Evolutionary conservation across 2,329 filamentous ascomycete species (phyloP), one percentile per base, ranked within the genome.

Genomic region (Paraconiothyrium brasiliense): DNA sequence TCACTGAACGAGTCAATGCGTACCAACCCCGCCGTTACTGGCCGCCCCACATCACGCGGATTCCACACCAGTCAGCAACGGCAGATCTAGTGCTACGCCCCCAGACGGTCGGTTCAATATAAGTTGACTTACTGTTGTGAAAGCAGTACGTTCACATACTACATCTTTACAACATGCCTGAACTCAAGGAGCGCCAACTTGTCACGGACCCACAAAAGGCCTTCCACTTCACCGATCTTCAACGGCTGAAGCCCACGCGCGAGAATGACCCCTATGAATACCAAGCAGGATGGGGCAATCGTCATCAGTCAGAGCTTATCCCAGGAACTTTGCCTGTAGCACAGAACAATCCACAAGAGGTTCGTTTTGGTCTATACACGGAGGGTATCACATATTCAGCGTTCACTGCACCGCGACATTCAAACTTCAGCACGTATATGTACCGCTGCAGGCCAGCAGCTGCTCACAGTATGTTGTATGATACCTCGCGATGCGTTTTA

Each of bases 361-460:
- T 76, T 14, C 71, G 79, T 24, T 82, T 82, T 62, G 81, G 81
- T 8, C 71, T 83, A 2, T 83, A 83, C 62, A 79, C 80, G 1
- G 81, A 83, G 63, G 78, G 79, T 20, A 81, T 83, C 63, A 83
- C 80, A 16, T 80, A 79, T 47, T 79, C 77, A 20, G 77, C 80
- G 13, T 83, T 83, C 64, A 77, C 76, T 51, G 80, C 81, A 5
- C 80, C 80, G 7, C 73, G 81, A 27, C 70, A 75, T 46, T 67
- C 73, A 32, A 82, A 83, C 68, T 79, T 76, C 62, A 81, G 77
- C 52, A 80, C 80, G 11, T 83, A 79, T 59, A 78, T 83, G 76
- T 83, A 83, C 64, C 76, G 81, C 32, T 77, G 78, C 20, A 68
- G 80, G 46, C 81, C 80, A 46, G 75, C 80, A 22, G 80, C 80